Evolutionary conservation across 140 eudicot species (phyloP).

Genomic region (Bidens hawaiensis): DNA sequence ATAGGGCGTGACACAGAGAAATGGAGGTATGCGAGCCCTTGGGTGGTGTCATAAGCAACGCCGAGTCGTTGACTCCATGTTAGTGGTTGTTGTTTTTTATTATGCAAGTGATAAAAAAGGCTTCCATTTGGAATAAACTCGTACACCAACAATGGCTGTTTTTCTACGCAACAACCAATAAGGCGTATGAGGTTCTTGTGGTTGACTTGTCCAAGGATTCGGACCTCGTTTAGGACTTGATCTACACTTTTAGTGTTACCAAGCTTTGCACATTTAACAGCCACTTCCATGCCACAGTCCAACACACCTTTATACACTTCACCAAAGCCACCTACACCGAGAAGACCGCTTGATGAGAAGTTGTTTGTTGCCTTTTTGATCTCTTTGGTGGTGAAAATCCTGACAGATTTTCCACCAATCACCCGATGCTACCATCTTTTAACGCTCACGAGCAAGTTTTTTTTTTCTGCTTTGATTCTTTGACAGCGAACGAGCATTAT

Average conservation of each 20-base stretch:
- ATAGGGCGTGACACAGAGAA: conserved; percentile 64
- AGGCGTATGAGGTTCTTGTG: conserved; percentile 70
- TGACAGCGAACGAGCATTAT: conserved; percentile 36
- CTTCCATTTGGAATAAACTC: conserved; percentile 64
- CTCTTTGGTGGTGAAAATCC: conserved; percentile 58
- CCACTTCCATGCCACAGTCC: conserved; percentile 54
- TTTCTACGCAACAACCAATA: conserved; percentile 77
- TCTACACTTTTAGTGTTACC: conserved; percentile 70
- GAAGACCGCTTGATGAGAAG: conserved; percentile 55
- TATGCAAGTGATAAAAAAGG: conserved; percentile 48
- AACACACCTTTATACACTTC: conserved; percentile 70
- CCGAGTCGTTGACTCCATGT: conserved; percentile 55
- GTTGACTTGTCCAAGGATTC: conserved; percentile 77
- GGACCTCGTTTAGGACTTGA: conserved; percentile 78
- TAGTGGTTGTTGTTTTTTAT: conserved; percentile 17
- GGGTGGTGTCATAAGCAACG: conserved; percentile 63
- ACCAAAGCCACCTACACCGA: conserved; percentile 78
- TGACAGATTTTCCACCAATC: conserved; percentile 63
- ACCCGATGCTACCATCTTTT: conserved; percentile 51
- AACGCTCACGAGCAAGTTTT: conserved; percentile 54
- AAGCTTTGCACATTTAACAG: conserved; percentile 74
- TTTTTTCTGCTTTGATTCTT: conserved; percentile 41
- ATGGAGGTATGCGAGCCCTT: conserved; percentile 74
- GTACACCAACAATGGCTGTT: conserved; percentile 68
- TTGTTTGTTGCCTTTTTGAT: conserved; percentile 76